Evolutionary conservation across 1,139 yeast genomes (phyloP).

Genomic region (Williopsis jadinii): DNA sequence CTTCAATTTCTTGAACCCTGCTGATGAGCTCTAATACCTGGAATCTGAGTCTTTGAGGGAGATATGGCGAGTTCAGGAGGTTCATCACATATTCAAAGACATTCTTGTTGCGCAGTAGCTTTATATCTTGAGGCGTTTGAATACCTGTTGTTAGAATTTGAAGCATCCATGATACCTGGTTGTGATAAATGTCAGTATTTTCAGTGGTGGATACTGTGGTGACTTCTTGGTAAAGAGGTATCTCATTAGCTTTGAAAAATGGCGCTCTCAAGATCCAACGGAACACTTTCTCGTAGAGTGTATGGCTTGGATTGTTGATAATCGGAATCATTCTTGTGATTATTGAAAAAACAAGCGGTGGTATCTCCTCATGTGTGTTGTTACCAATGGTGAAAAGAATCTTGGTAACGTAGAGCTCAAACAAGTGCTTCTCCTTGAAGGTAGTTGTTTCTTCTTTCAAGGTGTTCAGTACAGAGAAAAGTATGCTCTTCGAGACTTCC

Average conservation of each 20-base stretch:
- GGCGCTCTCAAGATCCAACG: conserved; percentile 46
- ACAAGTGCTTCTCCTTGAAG: conserved; percentile 55
- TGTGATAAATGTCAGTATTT: conserved; percentile 45
- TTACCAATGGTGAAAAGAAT: conserved; percentile 42
- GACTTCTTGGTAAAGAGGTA: conserved; percentile 58
- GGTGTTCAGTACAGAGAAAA: conserved; percentile 37
- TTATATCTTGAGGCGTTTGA: conserved; percentile 42
- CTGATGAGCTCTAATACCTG: conserved; percentile 39
- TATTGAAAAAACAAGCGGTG: conserved; percentile 38
- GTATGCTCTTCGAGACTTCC: conserved; percentile 37
- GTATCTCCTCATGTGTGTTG: conserved; percentile 22
- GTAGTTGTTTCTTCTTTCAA: conserved; percentile 22
- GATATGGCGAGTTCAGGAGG: conserved; percentile 43
- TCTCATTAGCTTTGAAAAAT: conserved; percentile 43
- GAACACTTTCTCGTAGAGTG: conserved; percentile 60
- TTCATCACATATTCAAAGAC: conserved; percentile 65
- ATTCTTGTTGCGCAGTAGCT: conserved; percentile 42
- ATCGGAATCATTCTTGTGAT: conserved; percentile 51
- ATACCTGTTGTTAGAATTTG: conserved; percentile 40
- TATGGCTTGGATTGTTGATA: conserved; percentile 62
- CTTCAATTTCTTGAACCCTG: conserved; percentile 45
- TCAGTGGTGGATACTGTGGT: conserved; percentile 28
- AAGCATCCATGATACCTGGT: conserved; percentile 64
- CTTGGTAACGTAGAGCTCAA: conserved; percentile 56
- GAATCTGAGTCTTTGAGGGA: conserved; percentile 33